phyloP scores from a whole-genome alignment of 2,329 filamentous ascomycete genomes.

The Fusarium ambrosium region DNA sequence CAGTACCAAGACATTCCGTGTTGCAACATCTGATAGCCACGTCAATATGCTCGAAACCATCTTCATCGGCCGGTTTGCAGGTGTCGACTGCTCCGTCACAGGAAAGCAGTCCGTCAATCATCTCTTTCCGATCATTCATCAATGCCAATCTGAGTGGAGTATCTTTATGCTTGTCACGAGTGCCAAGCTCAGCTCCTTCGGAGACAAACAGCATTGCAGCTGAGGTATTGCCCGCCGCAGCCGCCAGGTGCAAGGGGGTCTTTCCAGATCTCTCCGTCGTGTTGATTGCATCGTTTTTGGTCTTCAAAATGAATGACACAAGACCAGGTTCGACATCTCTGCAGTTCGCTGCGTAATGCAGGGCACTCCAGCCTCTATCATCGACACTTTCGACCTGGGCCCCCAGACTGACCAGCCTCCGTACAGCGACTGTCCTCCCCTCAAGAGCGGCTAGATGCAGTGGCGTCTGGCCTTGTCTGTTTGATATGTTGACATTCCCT shows the following conservation, averaged over 20 bases:
- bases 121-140: too few species aligned
- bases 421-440: background rate
- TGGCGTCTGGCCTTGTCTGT: background rate
- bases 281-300: background rate
- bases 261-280: background rate
- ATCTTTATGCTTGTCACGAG: too few species aligned
- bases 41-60: background rate
- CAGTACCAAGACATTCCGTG: background rate
- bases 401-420: background rate
- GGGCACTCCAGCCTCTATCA: background rate
- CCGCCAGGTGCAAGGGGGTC: background rate
- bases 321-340: background rate
- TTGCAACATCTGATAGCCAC: background rate
- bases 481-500: background rate
- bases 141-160: too few species aligned
- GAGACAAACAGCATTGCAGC: too few species aligned
- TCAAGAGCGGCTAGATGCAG: background rate
- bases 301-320: background rate
- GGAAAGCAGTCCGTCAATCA: background rate
- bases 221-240: background rate
- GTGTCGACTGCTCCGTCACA: background rate
- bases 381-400: background rate
- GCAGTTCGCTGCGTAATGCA: background rate
- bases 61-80: background rate
- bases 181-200: too few species aligned